Evolutionary conservation across 2,329 filamentous ascomycete genomes (phyloP), one percentile per base, ranked within the genome.

Genomic region (Pseudogymnoascus sp.): DNA sequence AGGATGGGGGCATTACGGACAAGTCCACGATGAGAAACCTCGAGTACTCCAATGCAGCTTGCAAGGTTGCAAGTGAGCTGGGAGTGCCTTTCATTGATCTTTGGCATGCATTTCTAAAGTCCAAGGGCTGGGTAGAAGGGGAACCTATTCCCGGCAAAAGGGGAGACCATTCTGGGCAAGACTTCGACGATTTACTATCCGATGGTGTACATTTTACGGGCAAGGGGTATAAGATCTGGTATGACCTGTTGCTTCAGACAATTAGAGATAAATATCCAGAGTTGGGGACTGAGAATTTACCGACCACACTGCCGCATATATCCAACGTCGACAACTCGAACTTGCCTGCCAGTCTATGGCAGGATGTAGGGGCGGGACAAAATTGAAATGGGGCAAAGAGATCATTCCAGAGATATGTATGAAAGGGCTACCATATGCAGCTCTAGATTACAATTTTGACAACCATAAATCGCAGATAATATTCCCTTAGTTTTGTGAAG

Each of bases 121-220:
- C 59, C 21, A 61, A 61, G 28, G 36, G 36, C 5, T 42, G 31
- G 59, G 5, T n/a, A 14, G 59, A 61, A 12, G 31, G 21, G 25
- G 59, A 61, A 14, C 11, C 37, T 16, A 16, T 34, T 14, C 14
- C 21, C 25, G 36, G 23, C 5, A 60, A 60, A n/a, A 6, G 56
- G 34, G 25, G 21, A 16, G 21, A 42, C 16, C 14, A 16, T 18
- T 23, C 25, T 61, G 31, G 21, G 42, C 42, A 46, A 23, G 42
- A 16, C 23, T 61, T 61, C 14, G 37, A 34, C 28, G 59, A 61
- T 42, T 21, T 61, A 28, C 59, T 61, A n/a, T 38, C 28, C 36
- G 59, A 61, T 61, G 59, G 59, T 10, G 59, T 61, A 21, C 59
- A 61, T 44, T 61, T 61, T 42, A 38, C 59, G 10, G 59, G 59